phyloP scores from a whole-genome alignment of 768 basidiomycete genomes.

The Naganishia vaughanmartiniae region DNA sequence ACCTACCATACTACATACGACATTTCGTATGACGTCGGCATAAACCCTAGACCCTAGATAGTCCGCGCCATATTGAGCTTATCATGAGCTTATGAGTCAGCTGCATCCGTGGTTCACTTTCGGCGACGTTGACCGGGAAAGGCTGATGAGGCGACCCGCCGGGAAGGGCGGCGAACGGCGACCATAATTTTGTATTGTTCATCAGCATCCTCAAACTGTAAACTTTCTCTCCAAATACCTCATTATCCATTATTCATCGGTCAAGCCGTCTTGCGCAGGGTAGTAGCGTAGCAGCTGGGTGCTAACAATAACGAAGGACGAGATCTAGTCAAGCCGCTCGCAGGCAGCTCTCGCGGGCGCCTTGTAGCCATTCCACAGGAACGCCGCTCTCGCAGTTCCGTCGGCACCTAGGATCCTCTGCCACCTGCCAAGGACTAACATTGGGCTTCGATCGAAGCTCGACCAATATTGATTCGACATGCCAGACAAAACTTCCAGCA shows the following conservation, averaged over 20 bases:
- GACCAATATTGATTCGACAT: neutral
- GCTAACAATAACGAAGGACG: neutral
- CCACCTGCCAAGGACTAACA: neutral
- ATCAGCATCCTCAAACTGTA: too few species aligned
- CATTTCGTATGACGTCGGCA: too few species aligned
- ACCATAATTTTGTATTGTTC: too few species aligned
- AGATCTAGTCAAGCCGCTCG: neutral
- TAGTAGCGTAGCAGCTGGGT: too few species aligned
- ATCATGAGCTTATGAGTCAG: too few species aligned
- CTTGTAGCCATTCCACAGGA: neutral
- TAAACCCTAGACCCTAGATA: too few species aligned
- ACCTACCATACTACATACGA: too few species aligned
- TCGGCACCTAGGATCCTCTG: neutral
- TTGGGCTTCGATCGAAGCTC: neutral
- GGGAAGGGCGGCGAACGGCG: too few species aligned
- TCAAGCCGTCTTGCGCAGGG: neutral
- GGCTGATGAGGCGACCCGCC: too few species aligned
- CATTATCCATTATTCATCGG: constrained; percentile 2
- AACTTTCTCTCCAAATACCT: neutral
- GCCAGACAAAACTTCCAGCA: neutral
- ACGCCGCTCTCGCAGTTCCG: neutral
- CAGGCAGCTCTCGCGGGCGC: neutral
- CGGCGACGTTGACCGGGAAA: too few species aligned
- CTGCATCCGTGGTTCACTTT: too few species aligned
- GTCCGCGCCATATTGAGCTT: too few species aligned